Base-by-base conservation (phyloP, 257 asterid species). In the Nyctanthes arbortristis region DNA sequence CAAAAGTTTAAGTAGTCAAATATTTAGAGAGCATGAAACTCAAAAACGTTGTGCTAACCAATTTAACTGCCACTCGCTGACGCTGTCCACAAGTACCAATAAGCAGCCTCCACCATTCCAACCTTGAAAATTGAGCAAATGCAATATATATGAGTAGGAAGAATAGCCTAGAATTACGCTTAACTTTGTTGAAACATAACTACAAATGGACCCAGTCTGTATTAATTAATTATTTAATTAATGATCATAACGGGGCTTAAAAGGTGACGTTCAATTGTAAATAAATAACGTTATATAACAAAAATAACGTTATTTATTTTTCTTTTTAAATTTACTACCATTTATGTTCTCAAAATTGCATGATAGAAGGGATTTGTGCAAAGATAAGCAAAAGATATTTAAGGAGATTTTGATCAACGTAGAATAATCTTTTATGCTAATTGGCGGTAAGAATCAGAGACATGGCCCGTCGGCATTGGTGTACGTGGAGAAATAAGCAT, bases 81-180 rank as follows among this genome's bases (percentile, higher is more conserved):
- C 3, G 13, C n/a, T n/a, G 3, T 33, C 55, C 77, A 73, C 66
- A 30, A 75, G 77, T 35, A 63, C 78, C 78, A 67, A 71, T 75
- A 52, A 56, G 18, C n/a, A 36, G n/a, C 6, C 0, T 49, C 58
- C 58, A 49, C 13, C 18, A 9, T 49, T 7, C 8, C 4, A 20
- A 47, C 13, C 16, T 49, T 49, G 58, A 49, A 18, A 2, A 7
- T 40, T 18, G 22, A 4, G 16, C 4, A 4, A 45, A 8, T 40
- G 3, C 29, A 2, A 7, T 47, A 12, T 49, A 18, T 8, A 7
- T 22, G 58, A 49, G 58, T 22, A 20, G 14, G 58, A 22, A 20
- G 12, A 49, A 20, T 20, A 49, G 27, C 29, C 29, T 20, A 22
- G 58, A 49, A 49, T 49, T 49, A 49, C 14, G 58, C 14, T 9